Percentiles rank a stretch among this genome's conserved stretches.
These are phyloP conservation scores for Arabis alpina DNA, from an alignment of 345 rosid genomes.

Conservation along the genomic window DNA sequence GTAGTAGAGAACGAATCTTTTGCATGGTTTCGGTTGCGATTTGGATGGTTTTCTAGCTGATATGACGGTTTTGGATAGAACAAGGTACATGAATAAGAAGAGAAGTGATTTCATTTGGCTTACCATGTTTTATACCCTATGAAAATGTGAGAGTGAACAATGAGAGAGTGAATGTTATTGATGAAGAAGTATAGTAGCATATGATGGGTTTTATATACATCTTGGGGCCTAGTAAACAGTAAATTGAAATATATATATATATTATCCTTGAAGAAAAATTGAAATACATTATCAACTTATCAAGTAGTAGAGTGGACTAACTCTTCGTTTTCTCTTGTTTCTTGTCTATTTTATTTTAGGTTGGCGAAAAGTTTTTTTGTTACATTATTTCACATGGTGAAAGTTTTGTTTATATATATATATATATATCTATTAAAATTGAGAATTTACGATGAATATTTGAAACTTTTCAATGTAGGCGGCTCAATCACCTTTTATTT, in stretches of 20 bases:
- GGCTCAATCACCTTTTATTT: constrained; percentile 33
- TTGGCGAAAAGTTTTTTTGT: constrained; percentile 27
- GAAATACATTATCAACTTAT: too few species aligned
- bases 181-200: constrained; percentile 11
- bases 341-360: background rate
- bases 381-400: constrained; percentile 7
- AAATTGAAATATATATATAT: too few species aligned
- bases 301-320: constrained; percentile 23
- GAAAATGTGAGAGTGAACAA: constrained; percentile 8
- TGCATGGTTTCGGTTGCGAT: constrained; percentile 55
- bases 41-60: constrained; percentile 41
- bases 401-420: constrained; percentile 4
- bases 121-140: constrained; percentile 9
- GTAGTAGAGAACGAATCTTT: constrained; percentile 53
- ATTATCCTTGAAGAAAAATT: too few species aligned
- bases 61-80: constrained; percentile 26
- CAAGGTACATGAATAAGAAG: constrained; percentile 26
- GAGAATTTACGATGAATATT: constrained; percentile 8
- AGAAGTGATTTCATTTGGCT: constrained; percentile 27
- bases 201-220: constrained; percentile 34
- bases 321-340: background rate
- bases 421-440: background rate
- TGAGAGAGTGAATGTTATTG: constrained; percentile 13
- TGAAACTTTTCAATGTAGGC: constrained; percentile 33
- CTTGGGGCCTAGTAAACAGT: background rate